Evolutionary conservation across 345 rosid genomes (phyloP).

Genomic region (Citrus cavaleriei): DNA sequence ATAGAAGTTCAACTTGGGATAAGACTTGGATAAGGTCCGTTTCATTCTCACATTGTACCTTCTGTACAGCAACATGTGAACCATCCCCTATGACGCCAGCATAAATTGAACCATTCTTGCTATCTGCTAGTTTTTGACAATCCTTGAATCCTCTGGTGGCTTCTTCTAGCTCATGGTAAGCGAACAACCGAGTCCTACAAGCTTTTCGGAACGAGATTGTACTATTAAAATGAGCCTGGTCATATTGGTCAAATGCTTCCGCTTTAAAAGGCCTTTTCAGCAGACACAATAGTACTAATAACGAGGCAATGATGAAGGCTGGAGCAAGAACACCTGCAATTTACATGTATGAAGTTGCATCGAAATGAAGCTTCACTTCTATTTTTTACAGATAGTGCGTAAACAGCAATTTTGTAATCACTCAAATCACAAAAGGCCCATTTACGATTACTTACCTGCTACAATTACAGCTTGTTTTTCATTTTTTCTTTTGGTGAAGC

Average conservation of each 20-base stretch:
- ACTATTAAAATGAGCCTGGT: slow-evolving; percentile 33
- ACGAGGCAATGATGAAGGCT: slow-evolving; percentile 38
- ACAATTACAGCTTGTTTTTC: slow-evolving; percentile 46
- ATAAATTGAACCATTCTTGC: slow-evolving; percentile 45
- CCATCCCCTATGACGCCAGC: slow-evolving; percentile 61
- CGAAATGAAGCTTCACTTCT: not conserved
- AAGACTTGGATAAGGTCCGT: slow-evolving; percentile 52
- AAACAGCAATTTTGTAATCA: not conserved
- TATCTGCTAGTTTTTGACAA: slow-evolving; percentile 43
- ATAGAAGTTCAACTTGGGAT: slow-evolving; percentile 54
- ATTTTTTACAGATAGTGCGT: not conserved
- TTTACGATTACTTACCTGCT: slow-evolving; percentile 43
- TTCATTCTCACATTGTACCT: slow-evolving; percentile 50
- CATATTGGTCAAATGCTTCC: slow-evolving; percentile 20
- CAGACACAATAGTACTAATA: slow-evolving; percentile 50
- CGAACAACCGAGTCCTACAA: slow-evolving; percentile 59
- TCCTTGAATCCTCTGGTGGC: slow-evolving; percentile 66
- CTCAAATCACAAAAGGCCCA: not conserved
- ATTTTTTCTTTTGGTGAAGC: slow-evolving; percentile 33
- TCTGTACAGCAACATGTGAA: slow-evolving; percentile 65
- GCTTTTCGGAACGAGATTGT: slow-evolving; percentile 64
- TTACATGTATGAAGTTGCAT: not conserved
- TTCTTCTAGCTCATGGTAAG: slow-evolving; percentile 67
- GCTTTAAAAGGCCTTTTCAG: slow-evolving; percentile 44
- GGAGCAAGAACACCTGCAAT: slow-evolving; percentile 53